Conservation (phyloP, 768 basidiomycete genomes). For the Mycena belliarum region DNA sequence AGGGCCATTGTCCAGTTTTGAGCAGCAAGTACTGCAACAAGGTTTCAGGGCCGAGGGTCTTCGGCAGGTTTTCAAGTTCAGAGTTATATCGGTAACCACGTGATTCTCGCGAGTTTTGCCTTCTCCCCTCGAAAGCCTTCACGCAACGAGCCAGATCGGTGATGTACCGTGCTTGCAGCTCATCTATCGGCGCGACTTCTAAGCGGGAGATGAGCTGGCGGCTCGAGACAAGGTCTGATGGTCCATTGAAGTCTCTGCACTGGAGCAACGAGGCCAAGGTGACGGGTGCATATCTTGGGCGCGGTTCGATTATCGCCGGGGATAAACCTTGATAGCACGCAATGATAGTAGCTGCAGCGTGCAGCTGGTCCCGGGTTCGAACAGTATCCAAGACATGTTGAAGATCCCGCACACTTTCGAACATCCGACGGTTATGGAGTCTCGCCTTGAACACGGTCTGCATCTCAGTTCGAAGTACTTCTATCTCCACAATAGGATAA, state of each 20-base stretch:
- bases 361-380: not conserved
- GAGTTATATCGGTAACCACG: not conserved
- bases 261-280: not conserved
- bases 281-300: not conserved
- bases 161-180: not conserved
- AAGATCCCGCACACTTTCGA: not conserved
- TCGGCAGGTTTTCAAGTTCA: not conserved
- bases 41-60: not conserved
- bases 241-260: not conserved
- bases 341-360: not conserved
- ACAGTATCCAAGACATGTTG: not conserved
- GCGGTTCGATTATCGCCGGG: not conserved
- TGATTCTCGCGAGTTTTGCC: not conserved
- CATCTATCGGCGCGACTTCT: not conserved
- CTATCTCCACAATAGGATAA: constrained; percentile 1
- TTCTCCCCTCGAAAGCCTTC: not conserved
- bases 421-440: constrained; percentile 3
- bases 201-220: not conserved
- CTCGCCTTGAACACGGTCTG: not conserved
- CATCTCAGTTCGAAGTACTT: not conserved
- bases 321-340: not conserved
- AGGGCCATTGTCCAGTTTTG: constrained; percentile 8
- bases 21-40: not conserved
- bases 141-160: not conserved
- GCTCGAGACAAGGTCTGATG: not conserved